phyloP scores from a whole-genome alignment of 75 land plant genomes.

The Picea glauca region DNA sequence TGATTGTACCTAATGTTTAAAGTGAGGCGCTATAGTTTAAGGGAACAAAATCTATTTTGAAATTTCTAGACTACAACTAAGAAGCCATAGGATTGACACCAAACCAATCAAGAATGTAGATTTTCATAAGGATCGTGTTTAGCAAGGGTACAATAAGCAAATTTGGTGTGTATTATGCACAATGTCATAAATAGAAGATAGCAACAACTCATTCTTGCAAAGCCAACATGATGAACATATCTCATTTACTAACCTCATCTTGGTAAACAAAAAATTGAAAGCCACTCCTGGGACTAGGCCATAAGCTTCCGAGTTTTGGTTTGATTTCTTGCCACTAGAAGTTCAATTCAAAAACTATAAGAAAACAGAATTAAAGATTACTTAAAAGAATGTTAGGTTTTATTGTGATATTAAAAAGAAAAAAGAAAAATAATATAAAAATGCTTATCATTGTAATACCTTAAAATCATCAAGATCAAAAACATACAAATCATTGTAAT shows the following conservation, averaged over 20 bases:
- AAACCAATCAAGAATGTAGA: too few species aligned
- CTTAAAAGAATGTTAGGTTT: background rate
- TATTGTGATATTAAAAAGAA: background rate
- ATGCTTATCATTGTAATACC: constrained; percentile 32
- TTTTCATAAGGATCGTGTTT: background rate
- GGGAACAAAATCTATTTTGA: too few species aligned
- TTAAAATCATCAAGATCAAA: constrained; percentile 98
- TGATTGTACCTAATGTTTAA: too few species aligned
- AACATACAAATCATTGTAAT: constrained; percentile 90
- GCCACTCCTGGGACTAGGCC: constrained; percentile 97
- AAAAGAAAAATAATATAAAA: background rate
- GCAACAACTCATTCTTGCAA: background rate
- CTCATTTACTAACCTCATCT: constrained; percentile 71
- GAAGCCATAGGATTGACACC: too few species aligned
- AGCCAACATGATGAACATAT: background rate
- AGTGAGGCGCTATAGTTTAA: too few species aligned
- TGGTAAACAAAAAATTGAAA: constrained; percentile 83
- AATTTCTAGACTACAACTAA: too few species aligned
- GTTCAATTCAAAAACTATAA: background rate
- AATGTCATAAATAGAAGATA: constrained; percentile 6
- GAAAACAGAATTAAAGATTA: background rate
- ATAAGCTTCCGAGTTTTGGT: constrained; percentile 74
- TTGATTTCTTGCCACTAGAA: constrained; percentile 99
- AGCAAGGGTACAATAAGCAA: background rate
- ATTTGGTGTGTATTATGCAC: background rate